Percentiles rank a stretch among this genome's conserved stretches.
Conservation (phyloP, 2,329 filamentous ascomycete species). For the Ascomycota sp. region DNA sequence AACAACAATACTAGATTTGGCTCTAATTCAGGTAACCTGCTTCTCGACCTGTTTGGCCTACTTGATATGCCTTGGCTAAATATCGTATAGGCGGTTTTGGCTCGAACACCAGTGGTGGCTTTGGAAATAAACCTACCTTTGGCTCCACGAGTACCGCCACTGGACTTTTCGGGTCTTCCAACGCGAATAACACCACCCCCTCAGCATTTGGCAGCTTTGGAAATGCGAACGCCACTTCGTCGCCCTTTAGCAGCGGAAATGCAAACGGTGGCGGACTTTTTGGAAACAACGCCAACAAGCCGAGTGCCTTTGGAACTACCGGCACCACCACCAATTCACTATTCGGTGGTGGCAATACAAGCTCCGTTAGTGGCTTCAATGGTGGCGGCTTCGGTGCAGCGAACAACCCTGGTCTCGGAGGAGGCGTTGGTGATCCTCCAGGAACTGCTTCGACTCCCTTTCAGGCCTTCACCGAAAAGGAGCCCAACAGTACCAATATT, state of each 20-base stretch:
- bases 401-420: conserved; percentile 29
- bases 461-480: conserved; percentile 51
- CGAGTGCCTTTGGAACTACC: conserved; percentile 24
- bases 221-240: conserved; percentile 11
- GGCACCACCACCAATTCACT: conserved; percentile 20
- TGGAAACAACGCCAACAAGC: conserved; percentile 22
- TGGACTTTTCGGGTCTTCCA: conserved; percentile 24
- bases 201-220: conserved; percentile 22
- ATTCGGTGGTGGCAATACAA: conserved; percentile 21
- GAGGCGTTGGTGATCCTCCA: conserved; percentile 34
- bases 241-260: conserved; percentile 19
- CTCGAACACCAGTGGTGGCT: conserved; percentile 13
- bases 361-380: conserved; percentile 13
- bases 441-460: conserved; percentile 56
- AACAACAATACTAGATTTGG: conserved; percentile 13
- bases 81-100: conserved; percentile 16
- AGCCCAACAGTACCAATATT: conserved; percentile 29
- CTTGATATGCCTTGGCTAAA: background rate
- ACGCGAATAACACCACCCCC: conserved; percentile 14
- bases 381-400: conserved; percentile 20
- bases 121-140: conserved; percentile 30
- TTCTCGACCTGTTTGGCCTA: background rate
- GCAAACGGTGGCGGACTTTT: conserved; percentile 28
- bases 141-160: conserved; percentile 18
- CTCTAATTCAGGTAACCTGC: conserved; percentile 10